These are phyloP conservation scores for Tephrocybe sp. DNA, from an alignment of 768 basidiomycete genomes.

Conservation along the genomic window DNA sequence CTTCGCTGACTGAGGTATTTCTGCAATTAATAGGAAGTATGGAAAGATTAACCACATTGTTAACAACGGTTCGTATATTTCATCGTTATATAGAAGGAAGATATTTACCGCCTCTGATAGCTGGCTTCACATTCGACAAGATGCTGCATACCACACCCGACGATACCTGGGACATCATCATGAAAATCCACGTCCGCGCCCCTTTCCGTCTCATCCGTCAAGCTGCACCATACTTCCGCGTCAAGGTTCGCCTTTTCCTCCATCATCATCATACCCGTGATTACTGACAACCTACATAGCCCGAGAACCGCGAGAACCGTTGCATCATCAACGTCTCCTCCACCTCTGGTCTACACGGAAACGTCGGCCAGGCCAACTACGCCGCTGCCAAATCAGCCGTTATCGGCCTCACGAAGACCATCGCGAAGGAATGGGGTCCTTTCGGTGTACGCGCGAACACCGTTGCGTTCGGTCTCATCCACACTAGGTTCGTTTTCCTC, in stretches of 20 bases:
- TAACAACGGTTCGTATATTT: constrained; percentile 57
- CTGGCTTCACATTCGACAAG: constrained; percentile 79
- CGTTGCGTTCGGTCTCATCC: constrained; percentile 73
- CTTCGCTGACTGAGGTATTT: too few species aligned
- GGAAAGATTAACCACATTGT: constrained; percentile 87
- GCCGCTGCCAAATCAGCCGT: constrained; percentile 79
- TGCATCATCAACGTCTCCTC: constrained; percentile 83
- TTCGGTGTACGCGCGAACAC: constrained; percentile 84
- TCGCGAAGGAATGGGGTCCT: constrained; percentile 84
- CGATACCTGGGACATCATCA: constrained; percentile 77
- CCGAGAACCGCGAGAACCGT: constrained; percentile 58
- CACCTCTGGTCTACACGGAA: constrained; percentile 80
- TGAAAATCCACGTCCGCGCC: constrained; percentile 82
- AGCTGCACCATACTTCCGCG: constrained; percentile 80
- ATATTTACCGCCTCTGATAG: constrained; percentile 27
- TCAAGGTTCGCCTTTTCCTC: constrained; percentile 48
- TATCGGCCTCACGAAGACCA: constrained; percentile 78
- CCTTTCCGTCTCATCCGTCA: constrained; percentile 84
- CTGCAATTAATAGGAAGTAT: too few species aligned
- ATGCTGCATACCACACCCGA: constrained; percentile 88
- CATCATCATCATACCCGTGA: not conserved
- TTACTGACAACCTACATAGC: constrained; percentile 29
- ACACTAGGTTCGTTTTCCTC: constrained; percentile 54
- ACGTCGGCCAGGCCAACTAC: constrained; percentile 84
- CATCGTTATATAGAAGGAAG: not conserved